Evolutionary conservation across 768 basidiomycete species (phyloP).

Genomic region (Collybia sordida): DNA sequence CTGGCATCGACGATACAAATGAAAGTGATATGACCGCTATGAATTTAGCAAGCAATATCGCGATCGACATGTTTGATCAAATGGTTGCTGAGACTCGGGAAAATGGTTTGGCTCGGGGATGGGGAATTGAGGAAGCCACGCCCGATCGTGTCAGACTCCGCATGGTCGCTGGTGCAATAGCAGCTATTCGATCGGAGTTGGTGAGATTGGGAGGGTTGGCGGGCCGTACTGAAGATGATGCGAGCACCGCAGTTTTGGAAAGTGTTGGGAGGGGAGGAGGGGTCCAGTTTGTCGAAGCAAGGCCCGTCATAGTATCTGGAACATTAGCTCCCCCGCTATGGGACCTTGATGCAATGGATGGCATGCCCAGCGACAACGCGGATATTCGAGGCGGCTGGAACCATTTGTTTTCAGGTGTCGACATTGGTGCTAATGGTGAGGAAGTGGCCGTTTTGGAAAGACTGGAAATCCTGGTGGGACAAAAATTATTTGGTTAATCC

Average conservation of each 20-base stretch:
- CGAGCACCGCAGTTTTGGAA: background rate
- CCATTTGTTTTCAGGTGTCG: conserved; percentile 13
- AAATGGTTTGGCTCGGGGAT: background rate
- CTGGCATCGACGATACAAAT: background rate
- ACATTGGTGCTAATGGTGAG: conserved; percentile 11
- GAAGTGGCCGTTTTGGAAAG: conserved; percentile 26
- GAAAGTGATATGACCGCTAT: conserved; percentile 1
- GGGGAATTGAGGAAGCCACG: background rate
- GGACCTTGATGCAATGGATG: conserved; percentile 13
- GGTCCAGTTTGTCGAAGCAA: background rate
- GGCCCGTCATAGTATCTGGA: conserved; percentile 7
- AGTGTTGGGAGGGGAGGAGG: background rate
- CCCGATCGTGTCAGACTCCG: conserved; percentile 8
- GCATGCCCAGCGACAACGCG: background rate
- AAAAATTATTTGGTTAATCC: background rate
- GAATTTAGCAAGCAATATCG: conserved; percentile 10
- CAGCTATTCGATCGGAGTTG: conserved; percentile 13
- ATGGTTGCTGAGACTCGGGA: conserved; percentile 12
- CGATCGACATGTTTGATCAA: conserved; percentile 14
- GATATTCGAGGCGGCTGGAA: conserved; percentile 11
- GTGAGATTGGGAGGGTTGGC: conserved; percentile 5
- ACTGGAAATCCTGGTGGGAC: conserved; percentile 29
- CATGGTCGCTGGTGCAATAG: conserved; percentile 14
- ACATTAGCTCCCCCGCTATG: conserved; percentile 5
- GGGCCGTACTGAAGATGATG: background rate